Evolutionary conservation across 306 rosid species (phyloP), one percentile per base, ranked within the genome.

Genomic region (Dryas alaskensis): DNA sequence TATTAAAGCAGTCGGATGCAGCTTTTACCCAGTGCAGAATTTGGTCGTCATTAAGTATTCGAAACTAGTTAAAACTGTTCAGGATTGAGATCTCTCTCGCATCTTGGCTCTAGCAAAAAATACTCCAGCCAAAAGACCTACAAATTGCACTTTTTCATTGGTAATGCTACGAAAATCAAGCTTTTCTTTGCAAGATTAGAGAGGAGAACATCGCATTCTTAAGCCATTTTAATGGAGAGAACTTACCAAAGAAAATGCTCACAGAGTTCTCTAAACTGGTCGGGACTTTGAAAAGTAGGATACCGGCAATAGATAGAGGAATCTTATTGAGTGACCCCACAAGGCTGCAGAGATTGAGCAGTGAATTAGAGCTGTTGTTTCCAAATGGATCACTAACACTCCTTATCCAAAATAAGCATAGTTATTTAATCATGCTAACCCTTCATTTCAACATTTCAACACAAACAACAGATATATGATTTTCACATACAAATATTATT

Each of bases 271-370:
- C 89, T 84, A 95, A 69, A 82, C 99, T 95, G 65, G 99, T 95
- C 4, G 96, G 98, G 71, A 88, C 99, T 60, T 92, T 87, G 69
- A 95, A 95, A 70, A 95, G 89, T 74, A 95, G 76, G 79, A 95
- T 90, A 60, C 99, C 99, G 1, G 98, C 92, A 64, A 95, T 40
- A 3, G 99, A 95, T 65, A 95, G 97, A 14, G 99, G 99, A 76
- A 95, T 95, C 92, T 95, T 95, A 80, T 95, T 95, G 83, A 95
- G 85, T 6, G 99, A 95, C 58, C 99, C 99, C 65, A 95, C 98
- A 73, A 92, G 99, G 79, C 99, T 92, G 94, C 83, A 84, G 69
- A 78, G 43, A 62, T 53, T 81, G n/a, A 74, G 76, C 78, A 81
- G 86, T 37, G 67, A 7, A 61, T 66, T 8, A 71, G 66, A 71